phyloP scores from a whole-genome alignment of 1,139 yeast species.

The Cylindricascospora bacillispora region DNA sequence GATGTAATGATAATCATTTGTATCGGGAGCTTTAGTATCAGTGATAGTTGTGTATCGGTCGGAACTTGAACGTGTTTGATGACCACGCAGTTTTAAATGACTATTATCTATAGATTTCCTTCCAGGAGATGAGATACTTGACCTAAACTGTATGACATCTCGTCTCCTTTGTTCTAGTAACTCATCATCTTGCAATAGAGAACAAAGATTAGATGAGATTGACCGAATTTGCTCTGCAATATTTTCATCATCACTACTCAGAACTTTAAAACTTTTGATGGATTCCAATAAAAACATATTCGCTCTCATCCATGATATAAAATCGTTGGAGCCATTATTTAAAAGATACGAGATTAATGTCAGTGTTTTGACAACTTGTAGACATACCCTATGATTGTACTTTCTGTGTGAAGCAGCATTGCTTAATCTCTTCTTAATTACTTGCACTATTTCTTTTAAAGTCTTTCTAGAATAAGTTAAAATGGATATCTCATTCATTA shows the following conservation, averaged over 20 bases:
- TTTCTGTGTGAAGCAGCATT: conserved; percentile 12
- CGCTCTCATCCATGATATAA: conserved; percentile 19
- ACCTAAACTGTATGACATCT: conserved; percentile 21
- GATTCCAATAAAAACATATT: conserved; percentile 12
- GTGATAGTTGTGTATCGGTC: not conserved
- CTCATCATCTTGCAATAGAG: conserved; percentile 15
- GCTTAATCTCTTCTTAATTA: conserved; percentile 17
- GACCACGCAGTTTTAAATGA: conserved; percentile 11
- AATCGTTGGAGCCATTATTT: conserved; percentile 24
- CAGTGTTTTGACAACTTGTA: conserved; percentile 21
- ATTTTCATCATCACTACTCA: conserved; percentile 10
- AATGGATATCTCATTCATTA: conserved; percentile 25
- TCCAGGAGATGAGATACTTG: conserved; percentile 26
- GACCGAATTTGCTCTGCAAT: conserved; percentile 16
- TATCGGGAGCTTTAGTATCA: not conserved
- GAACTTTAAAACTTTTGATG: conserved; percentile 9
- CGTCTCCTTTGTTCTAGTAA: conserved; percentile 18
- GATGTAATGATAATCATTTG: not conserved
- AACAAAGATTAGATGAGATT: conserved; percentile 11
- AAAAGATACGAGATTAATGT: conserved; percentile 20
- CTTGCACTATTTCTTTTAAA: conserved; percentile 19
- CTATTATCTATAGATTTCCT: conserved; percentile 25
- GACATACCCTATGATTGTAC: conserved; percentile 17
- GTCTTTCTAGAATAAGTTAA: conserved; percentile 24
- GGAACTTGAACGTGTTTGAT: not conserved